Percentiles rank a stretch among this genome's conserved stretches.
These are phyloP conservation scores for Rhododendron griersonianum DNA, from an alignment of 148 eudicot genomes.

Conservation along the genomic window DNA sequence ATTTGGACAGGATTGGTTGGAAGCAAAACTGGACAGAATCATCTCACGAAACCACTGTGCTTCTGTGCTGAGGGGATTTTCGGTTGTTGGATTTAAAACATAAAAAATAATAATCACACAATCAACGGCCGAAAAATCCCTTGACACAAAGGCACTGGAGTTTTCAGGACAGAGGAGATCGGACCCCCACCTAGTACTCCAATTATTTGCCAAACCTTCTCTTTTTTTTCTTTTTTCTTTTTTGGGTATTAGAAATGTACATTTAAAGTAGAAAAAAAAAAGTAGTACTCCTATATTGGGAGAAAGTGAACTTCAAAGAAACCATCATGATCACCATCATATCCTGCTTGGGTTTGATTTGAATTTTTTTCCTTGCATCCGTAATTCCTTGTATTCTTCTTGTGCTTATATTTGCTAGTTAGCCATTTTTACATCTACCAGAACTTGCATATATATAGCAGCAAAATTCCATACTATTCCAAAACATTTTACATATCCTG, in stretches of 20 bases:
- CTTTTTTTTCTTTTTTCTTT: neutral
- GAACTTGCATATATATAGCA: neutral
- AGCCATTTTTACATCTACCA: neutral
- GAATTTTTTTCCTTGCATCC: neutral
- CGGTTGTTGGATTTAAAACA: too few relatives aligned
- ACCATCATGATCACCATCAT: too few relatives aligned
- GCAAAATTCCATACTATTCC: neutral
- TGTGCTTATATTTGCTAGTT: too few relatives aligned
- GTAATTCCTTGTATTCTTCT: neutral
- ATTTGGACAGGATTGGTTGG: accelerated
- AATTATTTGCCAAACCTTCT: neutral
- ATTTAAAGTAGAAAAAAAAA: too few relatives aligned
- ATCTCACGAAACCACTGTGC: too few relatives aligned
- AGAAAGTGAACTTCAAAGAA: neutral
- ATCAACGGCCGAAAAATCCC: too few relatives aligned
- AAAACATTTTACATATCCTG: neutral
- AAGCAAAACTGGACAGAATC: too few relatives aligned
- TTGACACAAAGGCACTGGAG: too few relatives aligned
- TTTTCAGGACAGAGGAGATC: too few relatives aligned
- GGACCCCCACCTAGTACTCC: neutral
- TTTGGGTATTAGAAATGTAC: too few relatives aligned
- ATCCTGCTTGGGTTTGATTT: neutral
- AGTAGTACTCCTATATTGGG: neutral
- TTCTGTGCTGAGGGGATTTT: too few relatives aligned
- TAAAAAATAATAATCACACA: too few relatives aligned